Conservation (phyloP, 2,329 filamentous ascomycete species). For the Lachnellula subtilissima region DNA sequence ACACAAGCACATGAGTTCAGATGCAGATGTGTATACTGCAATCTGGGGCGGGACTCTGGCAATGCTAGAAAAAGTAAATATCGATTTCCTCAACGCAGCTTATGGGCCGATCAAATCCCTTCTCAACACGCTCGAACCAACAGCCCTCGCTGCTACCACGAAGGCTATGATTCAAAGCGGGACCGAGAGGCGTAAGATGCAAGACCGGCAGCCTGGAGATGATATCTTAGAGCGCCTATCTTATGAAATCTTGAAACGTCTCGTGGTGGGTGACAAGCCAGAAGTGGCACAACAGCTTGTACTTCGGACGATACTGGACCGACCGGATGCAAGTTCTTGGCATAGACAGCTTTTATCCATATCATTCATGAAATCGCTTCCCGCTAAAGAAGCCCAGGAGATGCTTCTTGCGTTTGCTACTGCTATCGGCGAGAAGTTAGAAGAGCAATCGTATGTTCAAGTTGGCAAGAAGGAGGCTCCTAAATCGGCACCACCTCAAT, state of each 20-base stretch:
- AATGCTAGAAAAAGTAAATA: constrained; percentile 7
- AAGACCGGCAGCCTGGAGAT: constrained; percentile 6
- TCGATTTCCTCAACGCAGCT: constrained; percentile 4
- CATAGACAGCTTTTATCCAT: constrained; percentile 34
- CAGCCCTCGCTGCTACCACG: constrained; percentile 6
- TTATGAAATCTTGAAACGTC: constrained; percentile 24
- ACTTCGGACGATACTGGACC: constrained; percentile 28
- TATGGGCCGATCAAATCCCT: not conserved
- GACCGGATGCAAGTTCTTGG: constrained; percentile 39
- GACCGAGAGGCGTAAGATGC: constrained; percentile 8
- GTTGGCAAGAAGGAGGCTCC: constrained; percentile 1
- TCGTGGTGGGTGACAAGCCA: constrained; percentile 31
- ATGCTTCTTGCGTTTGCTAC: constrained; percentile 30
- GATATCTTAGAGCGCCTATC: constrained; percentile 20
- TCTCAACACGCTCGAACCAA: constrained; percentile 4
- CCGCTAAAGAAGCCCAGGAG: constrained; percentile 27
- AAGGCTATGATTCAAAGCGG: constrained; percentile 12
- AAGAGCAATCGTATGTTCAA: constrained; percentile 21
- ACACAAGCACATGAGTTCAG: constrained; percentile 4
- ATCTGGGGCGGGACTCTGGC: constrained; percentile 11
- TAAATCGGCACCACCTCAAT: constrained; percentile 6
- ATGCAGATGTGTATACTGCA: constrained; percentile 4
- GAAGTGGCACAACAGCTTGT: constrained; percentile 28
- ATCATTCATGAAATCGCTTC: constrained; percentile 31
- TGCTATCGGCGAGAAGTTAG: constrained; percentile 29